Base-by-base conservation (phyloP, 306 rosid species). In the Styphnolobium japonicum region DNA sequence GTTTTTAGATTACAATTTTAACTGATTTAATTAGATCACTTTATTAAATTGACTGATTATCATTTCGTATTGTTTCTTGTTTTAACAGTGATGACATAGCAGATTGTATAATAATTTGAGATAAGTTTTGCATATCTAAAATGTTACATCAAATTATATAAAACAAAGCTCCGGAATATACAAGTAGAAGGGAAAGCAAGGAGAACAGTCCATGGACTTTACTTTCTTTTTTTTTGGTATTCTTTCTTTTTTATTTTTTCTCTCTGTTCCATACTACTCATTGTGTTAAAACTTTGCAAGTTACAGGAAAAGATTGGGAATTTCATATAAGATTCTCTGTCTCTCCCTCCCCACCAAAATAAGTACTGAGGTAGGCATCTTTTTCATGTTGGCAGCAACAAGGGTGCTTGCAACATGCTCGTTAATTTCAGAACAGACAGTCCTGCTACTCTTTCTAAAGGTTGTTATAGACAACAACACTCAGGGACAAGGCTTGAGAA, bases 401-500 rank as follows among this genome's bases (percentile, higher is more conserved):
- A 43, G 37, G 40, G n/a, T 42, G 37, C 55, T 62, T 60, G 45
- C 16, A 19, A 73, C 80, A 25, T 75, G 77, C 77, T 48, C 61
- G 43, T 43, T 33, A 27, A 75, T 75, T 68, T 67, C 77, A 75
- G 73, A 68, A 48, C 67, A 37, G 81, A 81, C 77, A 67, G 71
- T 48, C 42, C 55, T 80, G 19, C 61, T 60, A 18, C 72, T 67
- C 49, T 80, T 64, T 42, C 55, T n/a, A 18, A 81, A 64, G 43
- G 69, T 80, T 83, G 86, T 71, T 2, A 16, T 43, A 25, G 82
- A 61, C 67, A 69, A 76, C 21, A 42, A 72, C 83, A 43, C 70
- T 71, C 65, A 16, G 19, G 48, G 49, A 14, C 55, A 46, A 23
- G 29, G 55, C 81, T 80, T 67, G 33, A 74, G 29, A 60, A 15